These are phyloP conservation scores for Dictyostelium capitatum DNA, from an alignment of 78 protist species.

Conservation along the genomic window DNA sequence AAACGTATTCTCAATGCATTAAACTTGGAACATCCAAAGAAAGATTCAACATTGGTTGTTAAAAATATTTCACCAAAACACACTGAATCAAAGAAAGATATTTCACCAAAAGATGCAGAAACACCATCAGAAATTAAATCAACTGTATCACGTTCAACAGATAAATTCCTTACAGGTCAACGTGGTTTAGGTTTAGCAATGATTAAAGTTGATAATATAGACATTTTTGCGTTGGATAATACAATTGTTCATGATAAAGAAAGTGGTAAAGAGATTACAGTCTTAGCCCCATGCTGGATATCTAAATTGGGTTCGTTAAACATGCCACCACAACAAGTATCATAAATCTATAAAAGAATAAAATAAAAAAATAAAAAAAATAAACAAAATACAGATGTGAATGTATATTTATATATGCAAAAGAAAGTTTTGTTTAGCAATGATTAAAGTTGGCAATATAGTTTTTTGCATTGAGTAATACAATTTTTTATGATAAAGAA, in stretches of 20 bases:
- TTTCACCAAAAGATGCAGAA: neutral
- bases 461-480: conserved; percentile 10
- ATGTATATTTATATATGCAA: no score
- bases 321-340: conserved; percentile 61
- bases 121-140: neutral
- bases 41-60: conserved; percentile 10
- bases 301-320: neutral
- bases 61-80: conserved; percentile 32
- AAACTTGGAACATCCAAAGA: conserved; percentile 5
- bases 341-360: neutral
- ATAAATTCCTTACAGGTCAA: conserved; percentile 35
- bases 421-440: no score
- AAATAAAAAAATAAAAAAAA: neutral
- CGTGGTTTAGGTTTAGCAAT: conserved; percentile 61
- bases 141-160: conserved; percentile 15
- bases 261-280: conserved; percentile 22
- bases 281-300: conserved; percentile 68
- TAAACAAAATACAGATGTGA: neutral
- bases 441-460: conserved; percentile 48
- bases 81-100: neutral
- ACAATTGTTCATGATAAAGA: conserved; percentile 37
- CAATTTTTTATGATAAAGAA: conserved; percentile 32
- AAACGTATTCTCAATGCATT: conserved; percentile 21
- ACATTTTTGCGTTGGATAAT: conserved; percentile 12
- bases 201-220: conserved; percentile 51